These are phyloP conservation scores for Sarcodon sp. DNA, from an alignment of 768 basidiomycete genomes.

Conservation along the genomic window DNA sequence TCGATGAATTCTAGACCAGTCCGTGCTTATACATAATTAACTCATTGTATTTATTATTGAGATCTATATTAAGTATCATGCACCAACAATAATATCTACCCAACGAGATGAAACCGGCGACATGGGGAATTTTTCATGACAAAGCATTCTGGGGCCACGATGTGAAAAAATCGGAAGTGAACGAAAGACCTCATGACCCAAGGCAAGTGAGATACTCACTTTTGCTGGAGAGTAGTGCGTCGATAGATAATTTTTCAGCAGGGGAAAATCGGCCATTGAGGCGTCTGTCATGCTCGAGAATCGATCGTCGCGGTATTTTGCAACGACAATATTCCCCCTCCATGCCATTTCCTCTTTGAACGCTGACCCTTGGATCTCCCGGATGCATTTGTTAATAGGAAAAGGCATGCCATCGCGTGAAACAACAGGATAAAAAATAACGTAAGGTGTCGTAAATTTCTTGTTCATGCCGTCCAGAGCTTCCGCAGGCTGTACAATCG, in stretches of 20 bases:
- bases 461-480: slow-evolving; percentile 71
- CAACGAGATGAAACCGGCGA: too few species aligned
- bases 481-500: slow-evolving; percentile 42
- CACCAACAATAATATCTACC: too few species aligned
- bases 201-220: slow-evolving; percentile 16
- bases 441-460: slow-evolving; percentile 68
- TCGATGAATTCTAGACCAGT: too few species aligned
- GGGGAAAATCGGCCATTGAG: slow-evolving; percentile 77
- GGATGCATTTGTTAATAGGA: slow-evolving; percentile 64
- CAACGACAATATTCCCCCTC: slow-evolving; percentile 71
- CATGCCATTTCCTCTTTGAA: slow-evolving; percentile 57
- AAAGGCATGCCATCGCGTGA: slow-evolving; percentile 77
- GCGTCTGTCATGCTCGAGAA: slow-evolving; percentile 49
- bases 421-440: slow-evolving; percentile 65
- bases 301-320: slow-evolving; percentile 43
- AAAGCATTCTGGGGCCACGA: too few species aligned
- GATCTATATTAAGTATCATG: too few species aligned
- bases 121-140: too few species aligned
- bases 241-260: slow-evolving; percentile 68
- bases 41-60: too few species aligned
- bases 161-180: neutral
- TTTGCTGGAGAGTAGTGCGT: slow-evolving; percentile 43
- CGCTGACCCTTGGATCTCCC: slow-evolving; percentile 54
- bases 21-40: too few species aligned
- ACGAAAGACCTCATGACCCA: neutral